Conservation (phyloP, 768 basidiomycete species). For the Auriscalpium microsporum region DNA sequence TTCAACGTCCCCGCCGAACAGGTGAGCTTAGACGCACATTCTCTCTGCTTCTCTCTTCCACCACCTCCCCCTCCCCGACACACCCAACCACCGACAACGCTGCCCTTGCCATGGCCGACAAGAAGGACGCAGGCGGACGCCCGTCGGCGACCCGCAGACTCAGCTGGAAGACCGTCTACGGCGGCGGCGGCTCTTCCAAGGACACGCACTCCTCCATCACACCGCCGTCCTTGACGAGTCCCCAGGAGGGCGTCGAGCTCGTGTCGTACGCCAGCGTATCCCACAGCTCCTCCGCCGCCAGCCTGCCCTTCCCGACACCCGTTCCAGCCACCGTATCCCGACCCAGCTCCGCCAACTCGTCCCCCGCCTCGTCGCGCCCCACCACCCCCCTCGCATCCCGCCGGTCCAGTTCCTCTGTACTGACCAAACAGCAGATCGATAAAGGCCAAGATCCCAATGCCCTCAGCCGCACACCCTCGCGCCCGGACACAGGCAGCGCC, state of each 20-base stretch:
- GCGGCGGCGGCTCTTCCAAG: constrained; percentile 14
- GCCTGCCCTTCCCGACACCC: constrained; percentile 14
- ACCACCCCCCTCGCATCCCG: constrained; percentile 22
- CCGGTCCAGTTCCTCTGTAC: constrained; percentile 21
- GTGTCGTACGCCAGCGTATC: constrained; percentile 18
- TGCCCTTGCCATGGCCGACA: constrained; percentile 17
- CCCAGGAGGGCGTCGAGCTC: constrained; percentile 25
- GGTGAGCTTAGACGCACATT: too few relatives aligned
- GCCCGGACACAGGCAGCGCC: constrained; percentile 12
- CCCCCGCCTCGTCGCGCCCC: constrained; percentile 18
- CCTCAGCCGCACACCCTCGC: constrained; percentile 36
- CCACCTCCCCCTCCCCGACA: too few relatives aligned
- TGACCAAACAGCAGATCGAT: constrained; percentile 33
- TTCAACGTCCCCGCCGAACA: too few relatives aligned
- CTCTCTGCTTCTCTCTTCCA: too few relatives aligned
- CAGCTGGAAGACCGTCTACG: constrained; percentile 22
- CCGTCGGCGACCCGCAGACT: constrained; percentile 18
- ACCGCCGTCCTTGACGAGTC: constrained; percentile 15
- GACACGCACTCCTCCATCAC: constrained; percentile 16
- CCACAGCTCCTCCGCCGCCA: constrained; percentile 12
- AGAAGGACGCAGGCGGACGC: constrained; percentile 10
- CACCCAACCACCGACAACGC: too few relatives aligned
- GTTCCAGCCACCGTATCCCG: constrained; percentile 17
- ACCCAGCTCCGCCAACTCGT: constrained; percentile 20
- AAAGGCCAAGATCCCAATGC: constrained; percentile 38